These are phyloP conservation scores for Gymnopus androsaceus DNA, from an alignment of 1,284 basidiomycete species.

Conservation along the genomic window DNA sequence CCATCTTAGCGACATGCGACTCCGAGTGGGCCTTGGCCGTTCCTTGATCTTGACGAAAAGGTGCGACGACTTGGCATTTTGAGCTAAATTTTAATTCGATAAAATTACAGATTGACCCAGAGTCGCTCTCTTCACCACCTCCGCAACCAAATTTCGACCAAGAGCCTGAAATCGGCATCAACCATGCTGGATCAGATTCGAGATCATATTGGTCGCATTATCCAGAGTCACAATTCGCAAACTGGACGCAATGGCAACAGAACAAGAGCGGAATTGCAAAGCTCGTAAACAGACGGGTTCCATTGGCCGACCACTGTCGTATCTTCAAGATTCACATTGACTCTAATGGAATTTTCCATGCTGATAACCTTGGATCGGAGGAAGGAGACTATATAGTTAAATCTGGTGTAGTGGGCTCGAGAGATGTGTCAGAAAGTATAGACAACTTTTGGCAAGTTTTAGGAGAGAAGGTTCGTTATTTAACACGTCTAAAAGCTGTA, in stretches of 20 bases:
- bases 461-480: slow-evolving; percentile 2
- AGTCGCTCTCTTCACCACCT: slow-evolving; percentile 8
- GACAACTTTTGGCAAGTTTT: slow-evolving; percentile 42
- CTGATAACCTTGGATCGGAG: not conserved
- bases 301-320: slow-evolving; percentile 26
- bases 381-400: slow-evolving; percentile 10
- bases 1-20: slow-evolving; percentile 7
- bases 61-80: slow-evolving; percentile 20
- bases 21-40: slow-evolving; percentile 42
- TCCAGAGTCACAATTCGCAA: slow-evolving; percentile 51
- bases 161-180: not conserved
- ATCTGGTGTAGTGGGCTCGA: not conserved
- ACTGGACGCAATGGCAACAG: slow-evolving; percentile 54
- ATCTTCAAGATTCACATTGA: slow-evolving; percentile 45
- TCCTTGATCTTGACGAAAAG: slow-evolving; percentile 37
- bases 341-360: slow-evolving; percentile 12
- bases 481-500: not conserved
- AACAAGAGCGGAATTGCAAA: slow-evolving; percentile 41
- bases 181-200: not conserved
- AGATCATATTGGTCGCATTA: slow-evolving; percentile 43
- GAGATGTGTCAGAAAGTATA: slow-evolving; percentile 16
- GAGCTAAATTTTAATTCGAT: slow-evolving; percentile 7
- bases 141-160: slow-evolving; percentile 5
- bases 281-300: slow-evolving; percentile 31
- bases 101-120: slow-evolving; percentile 21